phyloP scores from a whole-genome alignment of 345 rosid species.

The Linum lewisii region DNA sequence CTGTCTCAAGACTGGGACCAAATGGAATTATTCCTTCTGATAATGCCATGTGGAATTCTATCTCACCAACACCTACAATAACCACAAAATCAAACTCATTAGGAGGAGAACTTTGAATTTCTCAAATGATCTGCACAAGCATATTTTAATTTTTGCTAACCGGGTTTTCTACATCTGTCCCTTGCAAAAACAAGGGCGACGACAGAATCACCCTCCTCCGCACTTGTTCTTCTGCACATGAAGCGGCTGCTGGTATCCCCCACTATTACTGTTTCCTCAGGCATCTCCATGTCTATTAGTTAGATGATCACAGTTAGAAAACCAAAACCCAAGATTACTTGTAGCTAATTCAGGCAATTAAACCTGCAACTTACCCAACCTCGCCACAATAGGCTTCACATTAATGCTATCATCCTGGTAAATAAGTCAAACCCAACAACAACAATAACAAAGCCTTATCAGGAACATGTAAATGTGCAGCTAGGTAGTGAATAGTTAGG shows the following conservation, averaged over 20 bases:
- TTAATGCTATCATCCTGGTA: constrained; percentile 22
- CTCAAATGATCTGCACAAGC: too few species aligned
- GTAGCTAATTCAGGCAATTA: too few species aligned
- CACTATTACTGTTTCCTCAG: constrained; percentile 30
- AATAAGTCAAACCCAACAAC: constrained; percentile 11
- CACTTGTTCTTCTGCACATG: constrained; percentile 18
- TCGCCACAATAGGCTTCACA: constrained; percentile 26
- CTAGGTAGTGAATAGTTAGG: background rate
- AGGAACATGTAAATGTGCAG: too few species aligned
- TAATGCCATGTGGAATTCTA: constrained; percentile 26
- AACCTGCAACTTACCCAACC: constrained; percentile 31
- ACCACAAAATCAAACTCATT: too few species aligned
- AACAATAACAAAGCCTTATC: background rate
- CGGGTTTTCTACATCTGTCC: constrained; percentile 26
- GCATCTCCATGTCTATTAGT: constrained; percentile 29
- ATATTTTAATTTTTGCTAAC: too few species aligned
- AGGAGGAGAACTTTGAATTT: too few species aligned
- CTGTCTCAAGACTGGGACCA: constrained; percentile 31
- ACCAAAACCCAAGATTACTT: constrained; percentile 1
- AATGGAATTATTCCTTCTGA: constrained; percentile 33
- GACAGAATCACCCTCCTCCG: constrained; percentile 12
- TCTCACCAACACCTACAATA: constrained; percentile 28
- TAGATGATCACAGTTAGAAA: too few species aligned
- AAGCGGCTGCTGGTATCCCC: constrained; percentile 33
- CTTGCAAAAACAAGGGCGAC: constrained; percentile 37